Conservation (phyloP, 768 basidiomycete species). For the Suillus discolor region DNA sequence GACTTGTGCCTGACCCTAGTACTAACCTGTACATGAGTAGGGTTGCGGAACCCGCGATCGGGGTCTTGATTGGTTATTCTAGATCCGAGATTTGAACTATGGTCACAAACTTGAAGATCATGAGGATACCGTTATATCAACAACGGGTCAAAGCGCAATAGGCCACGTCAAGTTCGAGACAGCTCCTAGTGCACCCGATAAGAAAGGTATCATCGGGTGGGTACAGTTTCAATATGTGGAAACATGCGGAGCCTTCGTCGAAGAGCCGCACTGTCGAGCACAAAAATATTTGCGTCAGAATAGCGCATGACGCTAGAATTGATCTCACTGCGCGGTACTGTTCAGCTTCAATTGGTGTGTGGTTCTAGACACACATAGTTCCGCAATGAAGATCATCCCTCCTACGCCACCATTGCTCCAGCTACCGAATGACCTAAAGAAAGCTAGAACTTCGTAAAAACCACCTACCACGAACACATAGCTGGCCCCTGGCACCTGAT, state of each 20-base stretch:
- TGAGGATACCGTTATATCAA: background rate
- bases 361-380: background rate
- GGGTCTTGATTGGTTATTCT: constrained; percentile 11
- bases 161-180: background rate
- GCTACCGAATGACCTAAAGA: background rate
- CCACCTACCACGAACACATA: background rate
- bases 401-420: background rate
- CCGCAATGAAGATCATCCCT: background rate
- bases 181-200: background rate
- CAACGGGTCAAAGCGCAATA: background rate
- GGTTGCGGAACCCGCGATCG: constrained; percentile 4
- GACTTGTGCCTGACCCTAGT: constrained; percentile 5
- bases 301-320: background rate
- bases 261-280: background rate
- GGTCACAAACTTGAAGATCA: background rate
- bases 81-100: constrained; percentile 19
- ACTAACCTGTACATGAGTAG: constrained; percentile 11
- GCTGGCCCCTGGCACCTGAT: background rate
- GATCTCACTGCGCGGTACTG: background rate
- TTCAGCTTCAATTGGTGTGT: background rate
- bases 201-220: background rate
- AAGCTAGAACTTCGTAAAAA: background rate
- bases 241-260: background rate
- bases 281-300: background rate
- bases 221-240: background rate